Base-by-base conservation (phyloP, 768 basidiomycete species). In the Rhodotorula taiwanensis region DNA sequence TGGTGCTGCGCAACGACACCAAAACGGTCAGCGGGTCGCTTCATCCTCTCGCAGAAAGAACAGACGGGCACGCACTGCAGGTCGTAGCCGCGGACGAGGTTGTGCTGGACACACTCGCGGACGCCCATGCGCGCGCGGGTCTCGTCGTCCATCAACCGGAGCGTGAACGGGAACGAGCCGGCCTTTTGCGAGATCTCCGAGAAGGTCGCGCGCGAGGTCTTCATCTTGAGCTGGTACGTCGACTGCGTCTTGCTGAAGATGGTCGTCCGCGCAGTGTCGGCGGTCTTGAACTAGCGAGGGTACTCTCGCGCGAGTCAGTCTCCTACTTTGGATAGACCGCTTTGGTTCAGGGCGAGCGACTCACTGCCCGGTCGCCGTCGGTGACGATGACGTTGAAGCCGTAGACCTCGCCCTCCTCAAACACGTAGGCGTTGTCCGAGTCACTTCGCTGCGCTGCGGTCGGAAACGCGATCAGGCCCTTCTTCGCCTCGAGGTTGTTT, bases 151-250 rank as follows among this genome's bases (percentile, higher is more conserved):
- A 98, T 81, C 50, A 81, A 81, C 66, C 95, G 89, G 67, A 99
- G 83, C 72, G 93, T 97, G 82, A 99, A 97, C 39, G 95, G 94
- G 84, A 99, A 98, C 8, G 90, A 82, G 30, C 94, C 94, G 45
- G 95, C 89, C 78, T 97, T 98, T 81, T 91, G 93, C 78, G 93
- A 89, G 72, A 97, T 89, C 77, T 98, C 94, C 53, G 88, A 88
- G 79, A 97, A 98, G 45, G 94, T 86, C n/a, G 86, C 83, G 67
- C 94, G 87, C 48, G 92, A 93, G 67, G 88, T 94, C 80, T 94
- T 97, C 85, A 94, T 86, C 81, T 98, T 98, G 74, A 98, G 82
- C 76, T 91, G 89, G 78, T 98, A 98, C 44, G 88, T 93, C 83
- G 11, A 82, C 28, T 49, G n/a, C 78, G 76, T 71, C 62, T 78